These are phyloP conservation scores for Plasmodium knowlesi DNA, from an alignment of 169 alveolate genomes.

Conservation along the genomic window DNA sequence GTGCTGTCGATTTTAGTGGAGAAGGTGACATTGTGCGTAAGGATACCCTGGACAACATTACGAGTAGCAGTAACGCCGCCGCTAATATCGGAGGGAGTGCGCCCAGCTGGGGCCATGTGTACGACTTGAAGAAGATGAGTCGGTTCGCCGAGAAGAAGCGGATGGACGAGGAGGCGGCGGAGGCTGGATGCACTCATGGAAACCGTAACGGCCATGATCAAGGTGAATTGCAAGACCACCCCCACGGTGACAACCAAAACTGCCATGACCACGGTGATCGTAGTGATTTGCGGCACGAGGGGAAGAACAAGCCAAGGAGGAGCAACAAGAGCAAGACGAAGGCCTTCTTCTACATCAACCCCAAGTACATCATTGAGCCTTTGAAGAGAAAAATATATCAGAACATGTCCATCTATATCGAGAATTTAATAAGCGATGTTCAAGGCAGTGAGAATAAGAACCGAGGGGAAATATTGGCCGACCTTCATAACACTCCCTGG, in stretches of 20 bases:
- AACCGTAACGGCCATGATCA: neutral
- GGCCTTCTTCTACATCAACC: constrained; percentile 67
- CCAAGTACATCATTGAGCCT: constrained; percentile 61
- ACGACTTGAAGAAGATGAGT: neutral
- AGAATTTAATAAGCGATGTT: constrained; percentile 68
- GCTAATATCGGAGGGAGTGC: neutral
- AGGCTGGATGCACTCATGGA: neutral
- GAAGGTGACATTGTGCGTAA: neutral
- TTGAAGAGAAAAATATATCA: constrained; percentile 66
- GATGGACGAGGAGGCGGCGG: neutral
- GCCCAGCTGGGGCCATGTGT: neutral
- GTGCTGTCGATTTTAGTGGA: neutral
- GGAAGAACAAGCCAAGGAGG: constrained; percentile 1
- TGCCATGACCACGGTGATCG: neutral
- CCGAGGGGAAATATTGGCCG: constrained; percentile 38
- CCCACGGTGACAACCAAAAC: neutral
- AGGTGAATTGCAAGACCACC: neutral
- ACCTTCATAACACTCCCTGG: constrained; percentile 67
- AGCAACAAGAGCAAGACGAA: constrained; percentile 33
- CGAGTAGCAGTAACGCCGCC: neutral
- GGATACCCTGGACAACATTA: neutral
- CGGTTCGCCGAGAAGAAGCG: neutral
- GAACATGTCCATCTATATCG: constrained; percentile 67
- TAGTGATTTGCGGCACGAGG: neutral
- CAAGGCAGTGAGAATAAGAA: constrained; percentile 60